These are phyloP conservation scores for Linnemannia elongata DNA, from an alignment of 192 early-diverging fungal genomes.

Conservation along the genomic window DNA sequence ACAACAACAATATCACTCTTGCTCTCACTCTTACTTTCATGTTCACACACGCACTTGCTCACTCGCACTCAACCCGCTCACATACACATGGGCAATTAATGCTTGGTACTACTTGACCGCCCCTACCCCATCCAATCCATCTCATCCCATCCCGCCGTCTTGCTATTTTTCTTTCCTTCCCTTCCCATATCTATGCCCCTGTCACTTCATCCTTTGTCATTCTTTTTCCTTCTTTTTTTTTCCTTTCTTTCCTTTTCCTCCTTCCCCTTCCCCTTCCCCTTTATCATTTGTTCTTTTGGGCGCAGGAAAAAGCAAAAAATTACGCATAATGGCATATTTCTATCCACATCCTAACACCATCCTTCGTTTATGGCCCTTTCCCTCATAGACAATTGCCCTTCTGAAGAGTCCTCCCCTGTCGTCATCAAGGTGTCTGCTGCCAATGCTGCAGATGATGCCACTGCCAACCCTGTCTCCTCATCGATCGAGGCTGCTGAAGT, in stretches of 20 bases:
- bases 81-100: conserved; percentile 15
- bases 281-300: conserved; percentile 1
- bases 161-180: too few relatives aligned
- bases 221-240: not conserved
- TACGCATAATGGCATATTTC: not conserved
- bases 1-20: too few relatives aligned
- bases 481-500: not conserved
- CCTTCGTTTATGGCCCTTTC: not conserved
- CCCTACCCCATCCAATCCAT: not conserved
- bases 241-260: not conserved
- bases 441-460: not conserved
- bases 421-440: not conserved
- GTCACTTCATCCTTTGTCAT: not conserved
- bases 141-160: not conserved
- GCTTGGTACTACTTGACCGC: not conserved
- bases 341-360: not conserved
- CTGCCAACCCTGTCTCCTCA: not conserved
- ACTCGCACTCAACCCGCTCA: not conserved
- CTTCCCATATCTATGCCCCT: too few relatives aligned
- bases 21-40: too few relatives aligned
- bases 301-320: not conserved
- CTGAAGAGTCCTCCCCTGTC: not conserved
- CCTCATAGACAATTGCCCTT: not conserved
- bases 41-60: too few relatives aligned
- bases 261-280: not conserved